phyloP scores from a whole-genome alignment of 129 eudicot species.

The Flaveria ramosissima region DNA sequence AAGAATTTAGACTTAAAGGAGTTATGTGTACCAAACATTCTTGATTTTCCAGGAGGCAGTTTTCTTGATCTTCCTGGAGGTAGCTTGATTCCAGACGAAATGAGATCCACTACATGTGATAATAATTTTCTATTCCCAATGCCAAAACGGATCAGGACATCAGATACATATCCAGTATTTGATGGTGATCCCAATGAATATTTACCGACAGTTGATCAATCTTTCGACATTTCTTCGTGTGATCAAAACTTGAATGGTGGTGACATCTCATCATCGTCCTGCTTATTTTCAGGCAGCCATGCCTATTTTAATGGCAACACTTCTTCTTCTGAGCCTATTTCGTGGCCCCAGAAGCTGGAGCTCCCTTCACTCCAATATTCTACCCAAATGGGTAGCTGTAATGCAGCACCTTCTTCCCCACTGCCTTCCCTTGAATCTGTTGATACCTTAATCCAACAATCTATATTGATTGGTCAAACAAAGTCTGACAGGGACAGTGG shows the following conservation, averaged over 20 bases:
- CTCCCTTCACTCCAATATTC: conserved; percentile 99
- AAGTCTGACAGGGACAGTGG: conserved; percentile 68
- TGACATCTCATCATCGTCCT: conserved; percentile 37
- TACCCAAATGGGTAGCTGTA: conserved; percentile 66
- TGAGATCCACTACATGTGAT: conserved; percentile 37
- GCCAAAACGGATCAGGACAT: conserved; percentile 46
- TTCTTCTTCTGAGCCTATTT: conserved; percentile 76
- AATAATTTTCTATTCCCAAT: conserved; percentile 36
- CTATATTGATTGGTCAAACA: conserved; percentile 54
- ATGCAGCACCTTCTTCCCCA: conserved; percentile 62
- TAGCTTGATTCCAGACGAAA: conserved; percentile 44
- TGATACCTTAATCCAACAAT: conserved; percentile 59
- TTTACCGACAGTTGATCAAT: conserved; percentile 39
- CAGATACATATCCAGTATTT: conserved; percentile 35
- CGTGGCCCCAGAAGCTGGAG: conserved; percentile 84
- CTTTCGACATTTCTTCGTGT: conserved; percentile 13
- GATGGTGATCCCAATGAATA: conserved; percentile 37
- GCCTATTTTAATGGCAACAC: conserved; percentile 84
- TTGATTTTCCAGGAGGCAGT: conserved; percentile 38
- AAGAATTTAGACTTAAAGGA: conserved; percentile 40
- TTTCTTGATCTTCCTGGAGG: conserved; percentile 53
- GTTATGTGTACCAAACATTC: conserved; percentile 36
- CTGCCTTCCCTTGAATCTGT: conserved; percentile 82
- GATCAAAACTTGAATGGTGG: conserved; percentile 33
- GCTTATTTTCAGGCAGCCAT: conserved; percentile 74